phyloP scores from a whole-genome alignment of 2,329 filamentous ascomycete species.

The Periglandula ipomoeae region DNA sequence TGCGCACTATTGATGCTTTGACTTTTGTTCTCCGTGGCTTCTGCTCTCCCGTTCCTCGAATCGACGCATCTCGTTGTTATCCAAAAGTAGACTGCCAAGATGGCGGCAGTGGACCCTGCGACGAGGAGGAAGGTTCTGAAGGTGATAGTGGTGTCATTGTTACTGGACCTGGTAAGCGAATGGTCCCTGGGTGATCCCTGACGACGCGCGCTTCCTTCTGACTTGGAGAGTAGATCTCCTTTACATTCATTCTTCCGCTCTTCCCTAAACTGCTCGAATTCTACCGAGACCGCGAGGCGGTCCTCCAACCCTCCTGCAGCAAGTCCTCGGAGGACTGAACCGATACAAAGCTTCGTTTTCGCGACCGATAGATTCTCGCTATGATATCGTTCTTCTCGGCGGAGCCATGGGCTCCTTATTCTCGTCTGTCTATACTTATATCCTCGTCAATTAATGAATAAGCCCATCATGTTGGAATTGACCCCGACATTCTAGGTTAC shows the following conservation, averaged over 20 bases:
- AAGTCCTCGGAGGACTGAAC: constrained; percentile 75
- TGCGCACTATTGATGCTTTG: not conserved
- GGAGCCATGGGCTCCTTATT: constrained; percentile 92
- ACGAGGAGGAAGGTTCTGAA: constrained; percentile 72
- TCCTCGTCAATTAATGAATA: not conserved
- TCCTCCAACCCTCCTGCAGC: constrained; percentile 61
- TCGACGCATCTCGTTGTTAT: not conserved
- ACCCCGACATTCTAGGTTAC: constrained; percentile 43
- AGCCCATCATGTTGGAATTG: not conserved
- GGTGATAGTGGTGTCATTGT: constrained; percentile 80
- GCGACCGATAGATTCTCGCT: constrained; percentile 86
- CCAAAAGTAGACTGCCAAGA: constrained; percentile 13
- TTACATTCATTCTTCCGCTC: constrained; percentile 94
- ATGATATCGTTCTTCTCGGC: constrained; percentile 92
- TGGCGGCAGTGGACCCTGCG: constrained; percentile 39
- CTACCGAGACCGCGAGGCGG: constrained; percentile 76
- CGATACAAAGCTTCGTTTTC: constrained; percentile 91
- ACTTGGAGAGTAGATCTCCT: constrained; percentile 62
- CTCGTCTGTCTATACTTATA: constrained; percentile 34
- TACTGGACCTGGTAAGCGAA: constrained; percentile 69
- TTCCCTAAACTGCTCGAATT: constrained; percentile 94
- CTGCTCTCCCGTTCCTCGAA: no score
- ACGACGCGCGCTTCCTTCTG: not conserved
- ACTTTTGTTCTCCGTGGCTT: no score
- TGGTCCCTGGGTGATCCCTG: not conserved